A percentile compares a stretch with the other conserved stretches of the same genome.
phyloP scores from a whole-genome alignment of 2,329 filamentous ascomycete genomes.

The Epichloe sylvatica region DNA sequence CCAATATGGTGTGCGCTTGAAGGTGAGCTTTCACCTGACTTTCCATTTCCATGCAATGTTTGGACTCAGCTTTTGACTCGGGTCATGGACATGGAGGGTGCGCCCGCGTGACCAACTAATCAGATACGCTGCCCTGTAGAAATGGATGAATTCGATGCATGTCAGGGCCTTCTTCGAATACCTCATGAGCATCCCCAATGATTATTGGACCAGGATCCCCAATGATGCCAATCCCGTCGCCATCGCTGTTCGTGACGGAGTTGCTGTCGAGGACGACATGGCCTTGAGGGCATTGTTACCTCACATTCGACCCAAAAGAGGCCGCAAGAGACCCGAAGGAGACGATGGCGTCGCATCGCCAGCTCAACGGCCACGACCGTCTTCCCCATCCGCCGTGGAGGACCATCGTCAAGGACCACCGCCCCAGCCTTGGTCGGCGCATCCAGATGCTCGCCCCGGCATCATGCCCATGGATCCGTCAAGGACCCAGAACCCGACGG shows the following conservation, averaged over 20 bases:
- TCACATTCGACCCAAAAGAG: constrained; percentile 52
- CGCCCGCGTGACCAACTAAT: neutral
- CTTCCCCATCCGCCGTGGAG: constrained; percentile 34
- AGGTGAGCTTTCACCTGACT: constrained; percentile 38
- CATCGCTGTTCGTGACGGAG: constrained; percentile 60
- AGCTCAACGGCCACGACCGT: constrained; percentile 48
- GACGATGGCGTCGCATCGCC: constrained; percentile 35
- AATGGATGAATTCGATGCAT: constrained; percentile 96
- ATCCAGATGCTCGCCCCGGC: constrained; percentile 25
- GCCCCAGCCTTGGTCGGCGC: constrained; percentile 33
- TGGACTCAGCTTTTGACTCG: no score
- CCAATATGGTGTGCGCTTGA: constrained; percentile 83
- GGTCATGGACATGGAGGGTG: no score
- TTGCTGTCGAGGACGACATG: constrained; percentile 75
- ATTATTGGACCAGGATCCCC: constrained; percentile 69
- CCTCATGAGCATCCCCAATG: constrained; percentile 60
- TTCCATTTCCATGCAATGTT: no score
- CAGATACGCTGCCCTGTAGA: constrained; percentile 34
- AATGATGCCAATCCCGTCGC: constrained; percentile 46
- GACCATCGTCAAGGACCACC: constrained; percentile 14
- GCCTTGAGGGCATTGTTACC: constrained; percentile 73
- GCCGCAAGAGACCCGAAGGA: constrained; percentile 49
- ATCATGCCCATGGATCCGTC: constrained; percentile 21
- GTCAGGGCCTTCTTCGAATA: constrained; percentile 92
- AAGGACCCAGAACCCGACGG: constrained; percentile 16